Evolutionary conservation across 2,329 filamentous ascomycete species (phyloP).

Genomic region (Endoconidiophora polonica): DNA sequence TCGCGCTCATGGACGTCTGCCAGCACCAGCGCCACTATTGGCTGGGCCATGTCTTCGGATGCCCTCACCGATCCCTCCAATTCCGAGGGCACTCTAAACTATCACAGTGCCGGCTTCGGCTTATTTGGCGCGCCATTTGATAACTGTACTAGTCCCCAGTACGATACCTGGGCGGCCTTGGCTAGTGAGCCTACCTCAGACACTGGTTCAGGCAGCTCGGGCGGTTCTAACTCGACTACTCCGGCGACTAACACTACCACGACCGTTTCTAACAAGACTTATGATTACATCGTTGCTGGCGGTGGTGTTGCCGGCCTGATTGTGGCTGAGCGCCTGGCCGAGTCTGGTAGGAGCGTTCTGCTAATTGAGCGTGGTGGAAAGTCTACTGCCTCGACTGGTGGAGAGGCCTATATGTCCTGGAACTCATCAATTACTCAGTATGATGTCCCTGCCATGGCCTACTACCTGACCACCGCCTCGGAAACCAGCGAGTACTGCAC

Average conservation of each 20-base stretch:
- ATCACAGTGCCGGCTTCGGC: conserved; percentile 26
- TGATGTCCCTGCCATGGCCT: conserved; percentile 50
- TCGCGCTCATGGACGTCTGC: conserved; percentile 15
- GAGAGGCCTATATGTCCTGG: conserved; percentile 43
- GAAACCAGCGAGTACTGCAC: conserved; percentile 47
- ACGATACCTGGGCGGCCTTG: conserved; percentile 17
- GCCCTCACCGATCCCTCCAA: conserved; percentile 20
- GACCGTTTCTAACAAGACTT: conserved; percentile 27
- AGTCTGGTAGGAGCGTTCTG: conserved; percentile 43
- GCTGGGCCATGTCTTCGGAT: conserved; percentile 24
- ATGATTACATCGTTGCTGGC: conserved; percentile 19
- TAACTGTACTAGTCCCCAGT: conserved; percentile 19
- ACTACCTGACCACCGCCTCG: conserved; percentile 52
- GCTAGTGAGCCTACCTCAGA: conserved; percentile 10
- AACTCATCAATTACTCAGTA: conserved; percentile 50
- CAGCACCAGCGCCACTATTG: conserved; percentile 20
- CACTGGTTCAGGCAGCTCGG: conserved; percentile 23
- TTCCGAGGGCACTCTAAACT: conserved; percentile 21
- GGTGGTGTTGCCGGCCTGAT: conserved; percentile 21
- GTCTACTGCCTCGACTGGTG: conserved; percentile 47
- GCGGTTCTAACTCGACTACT: conserved; percentile 34
- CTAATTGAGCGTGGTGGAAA: conserved; percentile 45
- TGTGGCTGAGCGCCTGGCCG: conserved; percentile 19
- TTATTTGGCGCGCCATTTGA: conserved; percentile 22
- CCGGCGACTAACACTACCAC: conserved; percentile 32